Evolutionary conservation across 768 basidiomycete species (phyloP).

Genomic region (Dendrothele bispora): DNA sequence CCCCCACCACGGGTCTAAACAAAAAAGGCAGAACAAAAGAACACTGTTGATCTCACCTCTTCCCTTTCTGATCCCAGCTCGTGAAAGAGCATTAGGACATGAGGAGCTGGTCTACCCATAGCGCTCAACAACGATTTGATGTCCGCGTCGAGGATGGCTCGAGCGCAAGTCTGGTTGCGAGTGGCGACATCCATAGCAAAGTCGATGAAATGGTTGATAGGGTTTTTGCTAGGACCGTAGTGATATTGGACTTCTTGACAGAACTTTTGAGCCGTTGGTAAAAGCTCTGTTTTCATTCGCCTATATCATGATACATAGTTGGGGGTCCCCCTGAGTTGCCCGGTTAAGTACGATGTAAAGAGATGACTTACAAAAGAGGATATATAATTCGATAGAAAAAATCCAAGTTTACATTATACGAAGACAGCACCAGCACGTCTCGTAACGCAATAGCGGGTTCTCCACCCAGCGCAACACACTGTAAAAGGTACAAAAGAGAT

Average conservation of each 20-base stretch:
- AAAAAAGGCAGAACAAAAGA: too few relatives aligned
- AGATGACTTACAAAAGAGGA: conserved; percentile 8
- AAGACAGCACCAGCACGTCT: conserved; percentile 2
- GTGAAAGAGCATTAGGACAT: too few relatives aligned
- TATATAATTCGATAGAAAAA: conserved; percentile 14
- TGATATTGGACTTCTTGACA: conserved; percentile 1
- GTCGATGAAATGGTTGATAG: conserved; percentile 6
- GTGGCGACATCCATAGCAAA: conserved; percentile 11
- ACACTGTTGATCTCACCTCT: too few relatives aligned
- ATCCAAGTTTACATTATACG: conserved; percentile 11
- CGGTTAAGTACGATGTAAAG: too few relatives aligned
- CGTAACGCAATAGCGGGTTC: conserved; percentile 2
- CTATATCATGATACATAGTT: not conserved
- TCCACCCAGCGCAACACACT: conserved; percentile 10
- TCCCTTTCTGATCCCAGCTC: too few relatives aligned
- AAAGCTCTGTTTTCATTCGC: not conserved
- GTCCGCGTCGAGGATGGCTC: conserved; percentile 6
- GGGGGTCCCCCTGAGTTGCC: too few relatives aligned
- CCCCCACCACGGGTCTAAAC: not conserved
- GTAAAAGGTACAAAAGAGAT: conserved; percentile 3
- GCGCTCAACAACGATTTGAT: conserved; percentile 3
- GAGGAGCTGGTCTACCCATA: too few relatives aligned
- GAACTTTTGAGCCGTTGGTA: conserved; percentile 8
- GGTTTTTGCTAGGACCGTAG: conserved; percentile 5
- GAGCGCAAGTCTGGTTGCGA: conserved; percentile 7